Conservation (phyloP, 345 rosid genomes). For the Camelina sativa region DNA sequence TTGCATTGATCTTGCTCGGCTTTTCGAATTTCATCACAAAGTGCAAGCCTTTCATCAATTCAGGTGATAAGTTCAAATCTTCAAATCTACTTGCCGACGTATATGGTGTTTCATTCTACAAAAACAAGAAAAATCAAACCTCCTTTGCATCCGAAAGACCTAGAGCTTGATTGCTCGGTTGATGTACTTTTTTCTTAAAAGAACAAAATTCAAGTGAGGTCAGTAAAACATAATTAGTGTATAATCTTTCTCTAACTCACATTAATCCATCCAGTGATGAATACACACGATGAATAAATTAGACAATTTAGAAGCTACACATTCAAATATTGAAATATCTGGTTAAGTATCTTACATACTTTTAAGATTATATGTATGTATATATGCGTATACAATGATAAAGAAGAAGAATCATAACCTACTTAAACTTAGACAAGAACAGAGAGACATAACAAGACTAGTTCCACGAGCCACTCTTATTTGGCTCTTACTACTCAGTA, state of each 20-base stretch:
- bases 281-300: neutral
- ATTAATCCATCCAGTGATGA: neutral
- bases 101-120: neutral
- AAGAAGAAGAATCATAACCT: conserved; percentile 29
- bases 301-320: neutral
- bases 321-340: conserved; percentile 1
- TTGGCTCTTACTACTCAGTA: neutral
- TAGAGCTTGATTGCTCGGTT: too few species aligned
- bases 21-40: neutral
- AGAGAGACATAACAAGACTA: conserved; percentile 20
- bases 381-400: conserved; percentile 31
- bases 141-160: neutral
- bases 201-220: too few species aligned
- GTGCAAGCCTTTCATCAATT: neutral
- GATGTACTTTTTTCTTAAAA: too few species aligned
- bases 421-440: conserved; percentile 25
- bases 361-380: neutral
- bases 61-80: neutral
- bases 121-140: neutral
- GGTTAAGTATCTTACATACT: neutral
- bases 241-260: neutral
- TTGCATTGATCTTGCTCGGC: neutral
- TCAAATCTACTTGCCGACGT: neutral
- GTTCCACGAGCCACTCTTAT: conserved; percentile 4
- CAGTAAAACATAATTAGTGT: too few species aligned